phyloP scores from a whole-genome alignment of 345 rosid species.

The Salix brachista region DNA sequence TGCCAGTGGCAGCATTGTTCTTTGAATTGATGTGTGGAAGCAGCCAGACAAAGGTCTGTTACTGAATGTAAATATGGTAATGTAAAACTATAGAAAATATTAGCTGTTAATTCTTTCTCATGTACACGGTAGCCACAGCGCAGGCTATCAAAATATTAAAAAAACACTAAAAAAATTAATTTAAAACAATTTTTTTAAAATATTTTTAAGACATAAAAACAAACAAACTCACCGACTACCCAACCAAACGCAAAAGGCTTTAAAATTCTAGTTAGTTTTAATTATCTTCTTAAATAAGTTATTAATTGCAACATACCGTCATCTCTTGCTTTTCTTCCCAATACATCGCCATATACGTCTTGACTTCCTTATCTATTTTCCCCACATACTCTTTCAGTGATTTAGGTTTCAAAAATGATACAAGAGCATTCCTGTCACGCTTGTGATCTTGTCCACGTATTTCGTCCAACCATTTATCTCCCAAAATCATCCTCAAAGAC shows the following conservation, averaged over 20 bases:
- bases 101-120: not conserved
- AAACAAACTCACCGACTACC: too few relatives aligned
- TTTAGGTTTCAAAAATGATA: constrained; percentile 48
- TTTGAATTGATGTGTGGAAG: not conserved
- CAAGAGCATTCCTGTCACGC: constrained; percentile 38
- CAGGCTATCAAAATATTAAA: too few relatives aligned
- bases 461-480: constrained; percentile 34
- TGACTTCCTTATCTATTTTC: constrained; percentile 48
- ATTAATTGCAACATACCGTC: too few relatives aligned
- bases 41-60: not conserved
- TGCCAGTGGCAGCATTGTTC: not conserved
- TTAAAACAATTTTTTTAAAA: too few relatives aligned
- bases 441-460: constrained; percentile 43
- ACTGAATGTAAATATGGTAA: constrained; percentile 17
- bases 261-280: too few relatives aligned
- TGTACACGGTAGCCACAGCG: not conserved
- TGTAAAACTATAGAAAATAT: not conserved
- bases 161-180: too few relatives aligned
- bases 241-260: too few relatives aligned
- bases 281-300: too few relatives aligned
- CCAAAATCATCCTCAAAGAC: constrained; percentile 31
- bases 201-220: too few relatives aligned
- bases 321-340: constrained; percentile 45
- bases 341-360: constrained; percentile 36
- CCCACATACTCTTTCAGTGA: constrained; percentile 52